Evolutionary conservation across 2,329 filamentous ascomycete genomes (phyloP), one percentile per base, ranked within the genome.

Genomic region (Aspergillus terreus): DNA sequence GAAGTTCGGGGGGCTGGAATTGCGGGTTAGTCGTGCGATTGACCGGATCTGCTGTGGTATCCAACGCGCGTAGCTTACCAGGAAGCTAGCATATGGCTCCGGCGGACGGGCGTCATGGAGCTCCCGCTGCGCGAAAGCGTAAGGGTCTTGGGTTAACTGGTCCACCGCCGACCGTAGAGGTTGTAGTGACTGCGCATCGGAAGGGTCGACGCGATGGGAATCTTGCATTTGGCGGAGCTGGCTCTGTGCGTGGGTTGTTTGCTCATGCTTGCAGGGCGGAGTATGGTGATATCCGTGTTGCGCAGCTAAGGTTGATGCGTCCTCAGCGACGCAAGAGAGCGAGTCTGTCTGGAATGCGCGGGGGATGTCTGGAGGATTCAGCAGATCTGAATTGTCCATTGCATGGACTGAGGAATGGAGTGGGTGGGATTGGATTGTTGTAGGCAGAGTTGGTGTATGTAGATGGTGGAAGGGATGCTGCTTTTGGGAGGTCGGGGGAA

Each of bases 401-500:
- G 46, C 36, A 10, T 17, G 27, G 25, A 15, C 25, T 27, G 38
- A 47, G 41, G 7, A 6, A 15, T 14, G 14, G 44, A 43, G n/a
- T 41, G 33, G 33, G 25, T 14, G 36, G 32, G 14, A 46, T 11
- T 5, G n/a, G 6, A 38, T 46, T 44, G 44, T 36, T 27, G 23
- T 38, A 25, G 40, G 30, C 14, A 41, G 35, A 15, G 51, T 32
- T 41, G 44, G 32, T 47, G 52, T 44, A 35, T 48, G 21, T 27
- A 33, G 38, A 50, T 53, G 52, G 54, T 23, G 50, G 48, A 56
- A 47, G 47, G 56, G 51, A 51, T 58, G 64, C 65, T 66, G 63
- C 64, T 66, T 67, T 66, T 68, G 62, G 62, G 56, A 47, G 56
- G 53, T 42, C 55, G 55, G 53, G 53, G 45, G 53, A 53, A 50